Conservation (phyloP, 805 yeast genomes). For the Metschnikowia bowlesiae region DNA sequence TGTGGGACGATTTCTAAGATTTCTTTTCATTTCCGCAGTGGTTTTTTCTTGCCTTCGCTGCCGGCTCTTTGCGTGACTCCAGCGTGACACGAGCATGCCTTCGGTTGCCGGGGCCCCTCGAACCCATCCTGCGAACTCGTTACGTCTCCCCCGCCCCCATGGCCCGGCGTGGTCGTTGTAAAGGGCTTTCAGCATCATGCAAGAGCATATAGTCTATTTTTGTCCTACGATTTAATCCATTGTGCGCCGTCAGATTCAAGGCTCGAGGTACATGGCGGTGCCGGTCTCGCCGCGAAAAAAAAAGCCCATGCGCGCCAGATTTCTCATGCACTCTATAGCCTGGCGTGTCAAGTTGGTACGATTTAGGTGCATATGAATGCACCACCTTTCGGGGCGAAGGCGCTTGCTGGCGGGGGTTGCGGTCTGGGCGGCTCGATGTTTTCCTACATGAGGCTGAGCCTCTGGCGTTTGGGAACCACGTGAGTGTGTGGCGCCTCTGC, state of each 20-base stretch:
- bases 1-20: background rate
- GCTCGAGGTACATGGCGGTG: background rate
- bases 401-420: background rate
- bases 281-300: background rate
- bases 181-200: background rate
- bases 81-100: no score
- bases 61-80: no score
- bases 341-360: background rate
- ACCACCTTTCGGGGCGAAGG: background rate
- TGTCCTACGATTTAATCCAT: background rate
- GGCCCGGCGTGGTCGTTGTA: background rate
- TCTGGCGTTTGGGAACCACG: no score
- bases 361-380: background rate
- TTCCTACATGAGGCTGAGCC: no score
- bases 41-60: background rate
- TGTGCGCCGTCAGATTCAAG: conserved; percentile 1
- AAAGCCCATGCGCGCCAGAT: conserved; percentile 3
- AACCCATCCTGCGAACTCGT: background rate
- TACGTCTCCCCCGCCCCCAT: no score
- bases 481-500: no score
- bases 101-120: no score
- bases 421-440: background rate
- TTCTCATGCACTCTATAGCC: background rate
- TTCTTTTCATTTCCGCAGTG: background rate
- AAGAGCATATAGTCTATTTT: background rate